Percentiles rank a stretch among this genome's conserved stretches.
phyloP scores from a whole-genome alignment of 176 grass and related monocot genomes.

The Aegilops umbellulata region DNA sequence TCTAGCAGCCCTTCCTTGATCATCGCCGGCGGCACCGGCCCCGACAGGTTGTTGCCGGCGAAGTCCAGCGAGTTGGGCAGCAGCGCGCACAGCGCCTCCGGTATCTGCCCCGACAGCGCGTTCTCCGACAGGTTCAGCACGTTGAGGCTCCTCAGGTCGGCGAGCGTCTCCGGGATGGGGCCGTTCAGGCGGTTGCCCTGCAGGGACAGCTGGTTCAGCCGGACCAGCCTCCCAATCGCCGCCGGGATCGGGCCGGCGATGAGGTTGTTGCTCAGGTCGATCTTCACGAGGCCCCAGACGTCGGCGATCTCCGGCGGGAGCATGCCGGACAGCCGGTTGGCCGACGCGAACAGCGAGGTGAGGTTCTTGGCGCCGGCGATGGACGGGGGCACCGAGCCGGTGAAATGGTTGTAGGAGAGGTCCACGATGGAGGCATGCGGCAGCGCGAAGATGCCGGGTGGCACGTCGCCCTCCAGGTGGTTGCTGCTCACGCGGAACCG shows the following conservation, averaged over 20 bases:
- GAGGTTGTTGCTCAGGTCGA: slow-evolving; percentile 82
- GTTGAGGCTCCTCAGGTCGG: slow-evolving; percentile 57
- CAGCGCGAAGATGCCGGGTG: slow-evolving; percentile 63
- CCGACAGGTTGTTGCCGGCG: slow-evolving; percentile 80
- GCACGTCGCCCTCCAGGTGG: slow-evolving; percentile 54
- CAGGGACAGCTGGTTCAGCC: slow-evolving; percentile 82
- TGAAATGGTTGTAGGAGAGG: slow-evolving; percentile 71
- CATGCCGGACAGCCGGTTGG: slow-evolving; percentile 54
- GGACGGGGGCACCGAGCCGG: slow-evolving; percentile 38
- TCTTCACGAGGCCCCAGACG: slow-evolving; percentile 55
- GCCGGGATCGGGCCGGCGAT: slow-evolving; percentile 60
- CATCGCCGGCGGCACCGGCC: slow-evolving; percentile 62
- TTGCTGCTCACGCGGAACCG: slow-evolving; percentile 82
- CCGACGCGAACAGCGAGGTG: slow-evolving; percentile 62
- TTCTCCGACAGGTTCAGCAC: slow-evolving; percentile 92
- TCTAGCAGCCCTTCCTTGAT: slow-evolving; percentile 84
- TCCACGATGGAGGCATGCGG: slow-evolving; percentile 81
- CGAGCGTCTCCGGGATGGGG: slow-evolving; percentile 66
- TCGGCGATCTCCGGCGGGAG: slow-evolving; percentile 56
- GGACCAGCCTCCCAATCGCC: slow-evolving; percentile 33
- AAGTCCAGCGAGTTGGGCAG: slow-evolving; percentile 93
- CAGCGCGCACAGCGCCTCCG: slow-evolving; percentile 65
- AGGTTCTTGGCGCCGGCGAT: slow-evolving; percentile 62
- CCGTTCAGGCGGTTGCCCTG: slow-evolving; percentile 68
- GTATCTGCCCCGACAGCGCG: slow-evolving; percentile 67